Base-by-base conservation (phyloP, 2,329 filamentous ascomycete species). In the Apiospora koreana region DNA sequence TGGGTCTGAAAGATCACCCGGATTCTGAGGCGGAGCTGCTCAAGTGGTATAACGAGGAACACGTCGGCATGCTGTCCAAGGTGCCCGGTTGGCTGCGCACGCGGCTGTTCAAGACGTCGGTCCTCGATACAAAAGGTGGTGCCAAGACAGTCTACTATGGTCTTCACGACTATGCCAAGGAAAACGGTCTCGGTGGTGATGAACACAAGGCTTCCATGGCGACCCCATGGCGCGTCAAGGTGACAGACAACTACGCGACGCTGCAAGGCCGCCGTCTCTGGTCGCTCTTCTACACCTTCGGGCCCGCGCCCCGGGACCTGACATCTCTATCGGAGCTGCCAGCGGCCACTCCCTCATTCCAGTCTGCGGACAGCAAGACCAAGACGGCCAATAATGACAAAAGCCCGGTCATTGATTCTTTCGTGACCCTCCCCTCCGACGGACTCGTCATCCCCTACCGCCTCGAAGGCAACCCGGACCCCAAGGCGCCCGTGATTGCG, bases 61-160 rank as follows among this genome's bases (percentile, higher is more conserved):
- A 96, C 78, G 85, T 92, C 25, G 85, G 86, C 2, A 87, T 94
- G 86, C 79, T 97, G 70, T 84, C 91, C 72, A 92, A 92, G 76
- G 87, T 95, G 0, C 91, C 93, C 0, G 94, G 94, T 4, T 97
- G 94, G 93, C 82, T 93, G 71, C 89, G 94, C 46, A 92, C 91
- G 21, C 86, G 94, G 48, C 82, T 92, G 54, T 94, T 92, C 80
- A 86, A 88, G 70, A 92, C 92, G 3, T 91, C 91, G 0, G 84
- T 85, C 42, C 83, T 94, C 2, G 83, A 87, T 8, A 77, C 82
- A 35, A 41, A 38, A 31, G 45, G 66, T 31, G 83, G 83, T 23
- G 85, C 86, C 28, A 81, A 84, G 6, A 84, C 86, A 0, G 88
- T 89, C 74, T 90, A 88, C 73, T 82, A 95, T 1, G 86, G 88